phyloP scores from a whole-genome alignment of 192 early-diverging fungal genomes.

The Borealophlyctis nickersoniae region DNA sequence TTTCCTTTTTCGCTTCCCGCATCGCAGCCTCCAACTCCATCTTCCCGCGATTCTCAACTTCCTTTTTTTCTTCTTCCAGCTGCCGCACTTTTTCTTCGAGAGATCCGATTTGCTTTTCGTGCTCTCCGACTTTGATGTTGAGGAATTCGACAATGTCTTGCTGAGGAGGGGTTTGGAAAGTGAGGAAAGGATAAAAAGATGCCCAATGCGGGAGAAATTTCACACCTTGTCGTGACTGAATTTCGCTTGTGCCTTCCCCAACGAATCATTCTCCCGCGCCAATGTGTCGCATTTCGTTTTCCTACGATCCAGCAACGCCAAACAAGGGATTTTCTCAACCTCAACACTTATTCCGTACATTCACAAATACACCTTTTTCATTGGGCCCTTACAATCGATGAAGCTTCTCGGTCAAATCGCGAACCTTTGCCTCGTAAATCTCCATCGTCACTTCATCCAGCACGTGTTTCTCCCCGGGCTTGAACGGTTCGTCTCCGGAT shows the following conservation, averaged over 20 bases:
- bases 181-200: too few relatives aligned
- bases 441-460: slow-evolving; percentile 45
- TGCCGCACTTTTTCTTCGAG: slow-evolving; percentile 36
- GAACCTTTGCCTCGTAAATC: slow-evolving; percentile 51
- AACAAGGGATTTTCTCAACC: too few relatives aligned
- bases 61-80: slow-evolving; percentile 49
- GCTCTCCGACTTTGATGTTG: slow-evolving; percentile 61
- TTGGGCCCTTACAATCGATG: slow-evolving; percentile 44
- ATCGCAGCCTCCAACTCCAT: slow-evolving; percentile 31
- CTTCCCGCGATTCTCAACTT: slow-evolving; percentile 33
- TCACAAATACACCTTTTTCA: slow-evolving; percentile 4
- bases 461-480: slow-evolving; percentile 22
- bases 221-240: slow-evolving; percentile 52
- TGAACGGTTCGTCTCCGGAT: slow-evolving; percentile 16
- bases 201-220: too few relatives aligned
- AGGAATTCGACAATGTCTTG: slow-evolving; percentile 68
- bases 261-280: slow-evolving; percentile 44
- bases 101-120: slow-evolving; percentile 50
- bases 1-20: slow-evolving; percentile 27
- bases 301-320: slow-evolving; percentile 23
- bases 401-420: slow-evolving; percentile 52
- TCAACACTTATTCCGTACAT: neutral
- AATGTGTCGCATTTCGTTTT: slow-evolving; percentile 53
- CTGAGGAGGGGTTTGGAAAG: slow-evolving; percentile 19
- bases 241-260: slow-evolving; percentile 50